Evolutionary conservation across 139 green algal genomes (phyloP).

Genomic region (Volvox africanus): DNA sequence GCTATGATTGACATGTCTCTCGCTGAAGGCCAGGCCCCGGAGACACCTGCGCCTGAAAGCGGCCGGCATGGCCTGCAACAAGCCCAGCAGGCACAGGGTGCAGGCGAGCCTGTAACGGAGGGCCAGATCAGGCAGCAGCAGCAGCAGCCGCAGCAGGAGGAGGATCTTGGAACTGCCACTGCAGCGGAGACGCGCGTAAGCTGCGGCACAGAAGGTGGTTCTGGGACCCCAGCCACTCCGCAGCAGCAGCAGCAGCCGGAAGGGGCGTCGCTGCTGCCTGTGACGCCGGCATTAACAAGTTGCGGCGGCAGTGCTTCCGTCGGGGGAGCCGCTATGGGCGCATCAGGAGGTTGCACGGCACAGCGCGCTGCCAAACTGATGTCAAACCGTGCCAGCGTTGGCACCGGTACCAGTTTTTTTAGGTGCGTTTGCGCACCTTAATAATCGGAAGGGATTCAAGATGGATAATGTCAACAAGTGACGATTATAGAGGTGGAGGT

Average conservation of each 20-base stretch:
- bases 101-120: background rate
- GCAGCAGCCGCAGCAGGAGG: background rate
- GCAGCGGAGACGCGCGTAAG: background rate
- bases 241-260: background rate
- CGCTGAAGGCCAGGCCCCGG: background rate
- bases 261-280: background rate
- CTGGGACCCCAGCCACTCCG: background rate
- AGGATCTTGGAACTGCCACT: background rate
- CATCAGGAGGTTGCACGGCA: background rate
- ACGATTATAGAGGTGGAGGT: no score
- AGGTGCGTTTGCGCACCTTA: background rate
- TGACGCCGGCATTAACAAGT: background rate
- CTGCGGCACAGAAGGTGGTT: background rate
- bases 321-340: background rate
- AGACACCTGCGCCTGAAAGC: background rate
- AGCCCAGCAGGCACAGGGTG: background rate
- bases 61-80: background rate
- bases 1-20: slow-evolving; percentile 32
- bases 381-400: slow-evolving; percentile 17
- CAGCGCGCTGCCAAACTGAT: slow-evolving; percentile 23
- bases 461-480: no score
- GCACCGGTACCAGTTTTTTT: slow-evolving; percentile 42
- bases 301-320: background rate
- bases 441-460: no score
- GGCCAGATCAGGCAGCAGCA: background rate